phyloP scores from a whole-genome alignment of 441 rosid species.

The Jatropha podagrica region DNA sequence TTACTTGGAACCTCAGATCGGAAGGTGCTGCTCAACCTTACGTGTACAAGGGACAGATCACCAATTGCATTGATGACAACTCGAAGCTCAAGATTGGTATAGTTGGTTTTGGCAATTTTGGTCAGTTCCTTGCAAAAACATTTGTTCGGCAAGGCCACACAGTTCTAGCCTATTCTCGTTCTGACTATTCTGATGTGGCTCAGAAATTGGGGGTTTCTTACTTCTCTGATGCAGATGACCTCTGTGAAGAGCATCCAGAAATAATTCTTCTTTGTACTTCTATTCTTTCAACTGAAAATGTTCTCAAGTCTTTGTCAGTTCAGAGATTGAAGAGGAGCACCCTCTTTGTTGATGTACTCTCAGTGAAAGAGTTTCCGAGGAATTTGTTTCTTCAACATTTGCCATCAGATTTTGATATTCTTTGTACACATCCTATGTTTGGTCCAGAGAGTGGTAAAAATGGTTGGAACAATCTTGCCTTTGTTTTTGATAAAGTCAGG shows the following conservation, averaged over 20 bases:
- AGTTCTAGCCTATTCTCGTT: constrained; percentile 63
- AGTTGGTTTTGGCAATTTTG: constrained; percentile 70
- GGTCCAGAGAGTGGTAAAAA: constrained; percentile 74
- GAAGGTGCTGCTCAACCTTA: constrained; percentile 34
- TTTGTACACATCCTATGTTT: constrained; percentile 80
- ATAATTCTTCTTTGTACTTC: constrained; percentile 69
- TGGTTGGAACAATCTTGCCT: constrained; percentile 56
- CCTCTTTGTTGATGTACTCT: constrained; percentile 73
- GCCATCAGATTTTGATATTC: constrained; percentile 55
- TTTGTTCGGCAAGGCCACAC: constrained; percentile 56
- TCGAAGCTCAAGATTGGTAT: constrained; percentile 61
- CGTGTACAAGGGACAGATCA: constrained; percentile 27
- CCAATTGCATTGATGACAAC: constrained; percentile 31
- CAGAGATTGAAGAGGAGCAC: constrained; percentile 75
- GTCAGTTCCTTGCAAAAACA: constrained; percentile 64
- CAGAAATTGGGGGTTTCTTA: constrained; percentile 46
- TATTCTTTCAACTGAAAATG: constrained; percentile 63
- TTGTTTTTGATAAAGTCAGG: constrained; percentile 65
- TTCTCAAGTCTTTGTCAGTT: constrained; percentile 54
- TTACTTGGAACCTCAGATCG: constrained; percentile 33
- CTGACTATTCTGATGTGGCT: constrained; percentile 53
- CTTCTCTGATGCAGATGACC: constrained; percentile 52
- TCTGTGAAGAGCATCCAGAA: constrained; percentile 75
- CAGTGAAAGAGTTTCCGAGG: constrained; percentile 75
- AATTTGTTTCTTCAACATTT: constrained; percentile 50